Base-by-base conservation (phyloP, 257 asterid species). In the Euphrasia confusa region DNA sequence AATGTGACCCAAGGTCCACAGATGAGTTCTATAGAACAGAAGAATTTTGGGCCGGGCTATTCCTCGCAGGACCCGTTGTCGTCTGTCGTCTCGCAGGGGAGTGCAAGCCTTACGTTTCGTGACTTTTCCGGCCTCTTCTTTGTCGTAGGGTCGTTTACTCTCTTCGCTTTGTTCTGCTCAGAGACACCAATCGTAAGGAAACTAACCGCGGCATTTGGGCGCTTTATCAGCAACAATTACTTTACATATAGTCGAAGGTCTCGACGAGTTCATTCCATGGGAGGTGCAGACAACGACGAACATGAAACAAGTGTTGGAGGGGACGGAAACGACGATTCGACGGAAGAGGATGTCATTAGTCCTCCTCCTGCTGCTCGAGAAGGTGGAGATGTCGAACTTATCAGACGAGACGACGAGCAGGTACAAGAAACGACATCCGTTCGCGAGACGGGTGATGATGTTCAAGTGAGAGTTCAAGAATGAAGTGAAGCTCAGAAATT, bases 121-220 rank as follows among this genome's bases (percentile, higher is more conserved):
- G 71, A 84, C 1, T 81, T 84, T 33, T 78, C 72, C 47, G 88
- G 88, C 14, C 83, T 84, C 14, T 84, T 84, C 60, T 60, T 84
- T 4, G 30, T 81, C 1, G 54, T 65, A 12, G 84, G 71, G 15
- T 61, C 75, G 2, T 50, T 78, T 1, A 63, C 72, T 32, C 0
- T 69, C 9, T 33, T 79, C 18, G 77, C 85, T 15, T 33, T 81
- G 7, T 69, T 84, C 44, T 81, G 77, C 71, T 81, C 81, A 0
- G 58, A 54, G 9, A 65, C 79, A 5, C 14, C 68, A 8, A 27
- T 77, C 6, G 80, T 82, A 52, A 55, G n/a, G 24, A 71, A 60
- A 64, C 2, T 79, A 3, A 28, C 48, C 8, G 44, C 10, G 7
- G 62, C 2, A 4, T 54, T 40, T 3, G 40, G 48, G 28, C 24